phyloP scores from a whole-genome alignment of 345 rosid species.

The Euclidium syriacum region DNA sequence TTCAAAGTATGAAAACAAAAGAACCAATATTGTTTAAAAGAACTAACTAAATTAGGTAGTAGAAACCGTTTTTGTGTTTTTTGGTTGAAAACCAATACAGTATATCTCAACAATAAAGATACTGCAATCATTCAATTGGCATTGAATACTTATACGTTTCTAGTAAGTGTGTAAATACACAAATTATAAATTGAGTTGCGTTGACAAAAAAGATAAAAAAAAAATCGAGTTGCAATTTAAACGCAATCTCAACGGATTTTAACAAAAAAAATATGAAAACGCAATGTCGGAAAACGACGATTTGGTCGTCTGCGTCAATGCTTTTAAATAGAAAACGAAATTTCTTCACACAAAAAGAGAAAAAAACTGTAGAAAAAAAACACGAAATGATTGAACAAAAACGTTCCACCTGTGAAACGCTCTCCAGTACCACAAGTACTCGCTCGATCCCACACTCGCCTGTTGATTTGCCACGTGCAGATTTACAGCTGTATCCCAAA shows the following conservation, averaged over 20 bases:
- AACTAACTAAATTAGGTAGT: neutral
- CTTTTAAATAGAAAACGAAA: too few relatives aligned
- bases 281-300: too few relatives aligned
- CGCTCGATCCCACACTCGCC: too few relatives aligned
- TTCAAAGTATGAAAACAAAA: neutral
- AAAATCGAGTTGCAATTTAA: neutral
- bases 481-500: constrained; percentile 85
- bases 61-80: neutral
- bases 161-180: neutral
- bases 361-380: neutral
- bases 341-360: neutral
- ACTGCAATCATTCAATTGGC: neutral
- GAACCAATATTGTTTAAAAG: neutral
- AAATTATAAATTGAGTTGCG: neutral
- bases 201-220: too few relatives aligned
- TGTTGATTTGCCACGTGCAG: too few relatives aligned
- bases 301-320: neutral
- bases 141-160: neutral
- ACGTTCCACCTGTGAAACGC: constrained; percentile 28
- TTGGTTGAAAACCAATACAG: neutral
- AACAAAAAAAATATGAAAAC: neutral
- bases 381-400: constrained; percentile 32
- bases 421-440: constrained; percentile 35
- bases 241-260: neutral
- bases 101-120: neutral